Base-by-base conservation (phyloP, 192 early-diverging fungal species). In the Coemansia sp. region DNA sequence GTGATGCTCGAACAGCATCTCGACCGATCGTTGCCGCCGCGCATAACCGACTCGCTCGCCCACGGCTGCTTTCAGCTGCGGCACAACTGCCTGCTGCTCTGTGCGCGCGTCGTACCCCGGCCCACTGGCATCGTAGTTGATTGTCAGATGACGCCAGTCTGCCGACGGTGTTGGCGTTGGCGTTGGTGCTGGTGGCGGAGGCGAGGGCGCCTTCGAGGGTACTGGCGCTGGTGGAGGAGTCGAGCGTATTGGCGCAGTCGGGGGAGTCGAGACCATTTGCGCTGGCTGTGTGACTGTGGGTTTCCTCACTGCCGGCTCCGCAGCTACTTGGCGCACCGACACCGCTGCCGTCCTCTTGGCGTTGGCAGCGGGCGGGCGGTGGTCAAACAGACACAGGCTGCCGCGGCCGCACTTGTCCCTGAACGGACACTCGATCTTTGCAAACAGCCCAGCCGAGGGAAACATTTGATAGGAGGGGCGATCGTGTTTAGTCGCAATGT, bases 381-480 rank as follows among this genome's bases (percentile, higher is more conserved):
- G 73, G 25, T 45, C 61, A 30, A 61, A 78, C 38, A 78, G 55
- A 40, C 76, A 78, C 49, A 73, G 56, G 29, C 55, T 51, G 8
- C 71, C 76, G 25, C 76, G 71, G 3, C 50, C 62, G 40, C 76
- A 78, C 8, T 61, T 56, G 31, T 67, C 60, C 59, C 38, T 57
- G 56, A 62, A 49, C 18, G 76, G 76, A 45, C 76, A 78, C 38
- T 73, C 76, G 11, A 73, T 64, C 40, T 73, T 54, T 20, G 71
- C 25, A 34, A 78, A 64, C 38, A 78, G 56, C 6, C 67, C 67
- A 29, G 60, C 36, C 6, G 76, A 73, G 0, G 76, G 76, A 78
- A 78, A 78, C 76, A 78, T 76, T 48, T 20, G n/a, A n/a, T n/a
- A n/a, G n/a, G n/a, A n/a, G n/a, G n/a, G n/a, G n/a, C n/a, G n/a